Evolutionary conservation across 208 protist genomes (phyloP).

Genomic region (Trypanosoma mega): DNA sequence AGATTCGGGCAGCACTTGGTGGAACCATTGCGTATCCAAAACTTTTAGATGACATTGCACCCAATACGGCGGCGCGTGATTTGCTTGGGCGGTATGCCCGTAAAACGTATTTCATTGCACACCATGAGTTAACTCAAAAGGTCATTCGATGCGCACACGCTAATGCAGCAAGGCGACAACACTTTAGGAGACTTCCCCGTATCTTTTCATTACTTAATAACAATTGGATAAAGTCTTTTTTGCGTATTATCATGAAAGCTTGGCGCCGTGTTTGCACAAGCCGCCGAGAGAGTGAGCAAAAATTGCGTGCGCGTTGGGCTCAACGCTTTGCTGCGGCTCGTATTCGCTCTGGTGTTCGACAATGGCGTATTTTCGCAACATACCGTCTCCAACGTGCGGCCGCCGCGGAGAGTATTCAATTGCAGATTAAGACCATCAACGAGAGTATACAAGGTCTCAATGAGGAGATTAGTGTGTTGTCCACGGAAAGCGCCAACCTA

Average conservation of each 20-base stretch:
- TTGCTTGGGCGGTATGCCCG: constrained; percentile 56
- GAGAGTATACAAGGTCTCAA: constrained; percentile 34
- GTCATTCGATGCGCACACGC: constrained; percentile 46
- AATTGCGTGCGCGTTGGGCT: constrained; percentile 62
- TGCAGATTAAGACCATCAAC: constrained; percentile 35
- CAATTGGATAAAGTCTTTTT: constrained; percentile 56
- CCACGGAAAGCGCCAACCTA: constrained; percentile 29
- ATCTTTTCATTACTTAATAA: constrained; percentile 53
- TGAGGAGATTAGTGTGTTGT: constrained; percentile 41
- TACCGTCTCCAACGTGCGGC: constrained; percentile 32
- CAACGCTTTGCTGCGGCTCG: constrained; percentile 49
- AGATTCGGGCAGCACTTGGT: constrained; percentile 34
- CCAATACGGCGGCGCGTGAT: constrained; percentile 1
- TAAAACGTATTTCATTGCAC: constrained; percentile 73
- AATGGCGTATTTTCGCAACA: constrained; percentile 64
- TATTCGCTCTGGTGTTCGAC: constrained; percentile 37
- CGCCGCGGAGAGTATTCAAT: constrained; percentile 38
- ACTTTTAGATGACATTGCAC: constrained; percentile 19
- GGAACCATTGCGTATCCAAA: constrained; percentile 20
- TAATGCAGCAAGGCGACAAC: constrained; percentile 43
- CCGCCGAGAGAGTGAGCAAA: constrained; percentile 50
- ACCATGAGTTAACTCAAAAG: constrained; percentile 45
- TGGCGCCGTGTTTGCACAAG: constrained; percentile 52
- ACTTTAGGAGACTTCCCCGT: constrained; percentile 48
- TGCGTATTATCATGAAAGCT: constrained; percentile 54